A percentile compares a stretch with the other conserved stretches of the same genome.
These are phyloP conservation scores for Diplocarpon rosae DNA, from an alignment of 2,329 filamentous ascomycete species.

Conservation along the genomic window DNA sequence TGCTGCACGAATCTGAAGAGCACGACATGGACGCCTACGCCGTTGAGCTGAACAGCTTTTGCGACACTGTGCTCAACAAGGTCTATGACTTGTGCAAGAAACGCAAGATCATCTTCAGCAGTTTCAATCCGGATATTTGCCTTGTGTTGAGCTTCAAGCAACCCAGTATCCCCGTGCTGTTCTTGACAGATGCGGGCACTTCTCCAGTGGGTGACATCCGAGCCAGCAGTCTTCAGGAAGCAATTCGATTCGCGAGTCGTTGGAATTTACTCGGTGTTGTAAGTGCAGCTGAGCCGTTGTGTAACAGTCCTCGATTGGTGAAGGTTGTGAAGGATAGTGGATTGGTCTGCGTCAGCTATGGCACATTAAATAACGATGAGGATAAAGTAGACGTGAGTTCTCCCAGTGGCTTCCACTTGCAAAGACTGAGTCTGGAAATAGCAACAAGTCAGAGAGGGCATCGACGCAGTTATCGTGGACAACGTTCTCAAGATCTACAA, in stretches of 20 bases:
- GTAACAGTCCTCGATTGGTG: constrained; percentile 80
- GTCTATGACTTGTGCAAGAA: constrained; percentile 77
- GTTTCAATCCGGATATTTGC: constrained; percentile 95
- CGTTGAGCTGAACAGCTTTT: constrained; percentile 91
- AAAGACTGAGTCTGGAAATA: constrained; percentile 7
- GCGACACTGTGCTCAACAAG: constrained; percentile 80
- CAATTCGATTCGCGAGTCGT: constrained; percentile 82
- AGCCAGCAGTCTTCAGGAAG: constrained; percentile 86
- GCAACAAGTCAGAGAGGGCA: constrained; percentile 80
- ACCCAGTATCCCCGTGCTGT: constrained; percentile 89
- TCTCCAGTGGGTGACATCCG: constrained; percentile 75
- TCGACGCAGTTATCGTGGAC: constrained; percentile 96
- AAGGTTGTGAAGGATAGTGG: constrained; percentile 90
- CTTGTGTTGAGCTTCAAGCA: constrained; percentile 93
- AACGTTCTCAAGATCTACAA: constrained; percentile 87
- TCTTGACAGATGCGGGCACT: constrained; percentile 84
- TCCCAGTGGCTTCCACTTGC: not conserved
- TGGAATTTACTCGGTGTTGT: constrained; percentile 96
- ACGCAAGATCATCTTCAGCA: constrained; percentile 93
- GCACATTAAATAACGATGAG: constrained; percentile 79
- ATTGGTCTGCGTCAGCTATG: constrained; percentile 90
- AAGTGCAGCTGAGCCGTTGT: constrained; percentile 74
- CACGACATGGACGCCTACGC: constrained; percentile 96
- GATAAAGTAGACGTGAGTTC: constrained; percentile 70
- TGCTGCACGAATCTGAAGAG: constrained; percentile 90